Conservation (phyloP, 2,329 filamentous ascomycete genomes). For the Colletotrichum liriopes region DNA sequence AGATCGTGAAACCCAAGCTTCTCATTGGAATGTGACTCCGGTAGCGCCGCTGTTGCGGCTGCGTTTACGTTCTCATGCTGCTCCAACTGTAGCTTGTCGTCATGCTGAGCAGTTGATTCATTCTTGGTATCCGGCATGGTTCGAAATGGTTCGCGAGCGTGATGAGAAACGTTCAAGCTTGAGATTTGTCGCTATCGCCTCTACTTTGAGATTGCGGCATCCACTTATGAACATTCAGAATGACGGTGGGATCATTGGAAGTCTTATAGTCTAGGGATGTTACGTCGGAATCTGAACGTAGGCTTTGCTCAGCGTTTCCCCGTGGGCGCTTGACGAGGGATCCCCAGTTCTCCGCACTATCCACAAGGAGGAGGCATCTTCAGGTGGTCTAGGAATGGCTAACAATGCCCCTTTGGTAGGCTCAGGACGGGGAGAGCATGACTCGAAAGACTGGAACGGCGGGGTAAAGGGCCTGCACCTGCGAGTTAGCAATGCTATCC, state of each 20-base stretch:
- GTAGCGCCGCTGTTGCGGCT: slow-evolving; percentile 20
- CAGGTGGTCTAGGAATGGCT: slow-evolving; percentile 8
- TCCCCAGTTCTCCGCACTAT: slow-evolving; percentile 34
- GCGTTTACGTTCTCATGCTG: slow-evolving; percentile 16
- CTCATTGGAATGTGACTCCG: slow-evolving; percentile 20
- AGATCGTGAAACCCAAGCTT: slow-evolving; percentile 26
- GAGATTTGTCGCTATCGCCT: not conserved
- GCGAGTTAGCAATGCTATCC: slow-evolving; percentile 5
- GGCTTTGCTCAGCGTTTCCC: slow-evolving; percentile 9
- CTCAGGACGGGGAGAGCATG: slow-evolving; percentile 7
- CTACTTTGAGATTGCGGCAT: not conserved
- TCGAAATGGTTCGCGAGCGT: not conserved
- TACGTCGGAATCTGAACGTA: not conserved
- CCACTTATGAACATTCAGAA: not conserved
- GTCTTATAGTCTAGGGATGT: slow-evolving; percentile 17
- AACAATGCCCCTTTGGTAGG: slow-evolving; percentile 28
- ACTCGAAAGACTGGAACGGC: slow-evolving; percentile 14
- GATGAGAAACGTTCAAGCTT: too few relatives aligned
- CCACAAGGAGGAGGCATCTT: slow-evolving; percentile 28
- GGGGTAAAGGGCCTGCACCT: slow-evolving; percentile 12
- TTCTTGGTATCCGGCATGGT: slow-evolving; percentile 24
- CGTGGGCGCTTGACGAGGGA: slow-evolving; percentile 4
- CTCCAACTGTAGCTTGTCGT: slow-evolving; percentile 24
- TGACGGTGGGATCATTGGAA: slow-evolving; percentile 21
- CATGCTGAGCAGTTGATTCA: slow-evolving; percentile 8